Evolutionary conservation across 371 early-diverging fungal genomes (phyloP).

Genomic region (Lichtheimia ramosa): DNA sequence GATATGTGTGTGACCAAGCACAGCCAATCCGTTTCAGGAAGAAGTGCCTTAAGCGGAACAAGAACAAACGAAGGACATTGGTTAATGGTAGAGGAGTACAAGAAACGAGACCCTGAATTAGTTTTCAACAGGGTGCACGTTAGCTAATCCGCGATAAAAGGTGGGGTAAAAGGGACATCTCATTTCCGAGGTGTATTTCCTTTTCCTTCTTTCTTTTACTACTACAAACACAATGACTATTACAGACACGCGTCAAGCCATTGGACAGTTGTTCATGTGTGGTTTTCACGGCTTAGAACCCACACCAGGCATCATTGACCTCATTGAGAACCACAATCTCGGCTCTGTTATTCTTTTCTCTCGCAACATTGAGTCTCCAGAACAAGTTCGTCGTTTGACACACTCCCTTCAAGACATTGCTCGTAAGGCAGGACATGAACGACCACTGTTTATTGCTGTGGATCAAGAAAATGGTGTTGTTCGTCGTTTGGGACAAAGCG

Average conservation of each 20-base stretch:
- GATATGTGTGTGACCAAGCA: not conserved
- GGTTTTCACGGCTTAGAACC: conserved; percentile 45
- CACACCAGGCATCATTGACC: conserved; percentile 37
- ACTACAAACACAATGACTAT: not conserved
- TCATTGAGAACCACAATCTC: conserved; percentile 41
- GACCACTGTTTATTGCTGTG: conserved; percentile 44
- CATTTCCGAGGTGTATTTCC: not conserved
- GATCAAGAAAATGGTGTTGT: conserved; percentile 57
- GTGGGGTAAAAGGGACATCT: not conserved
- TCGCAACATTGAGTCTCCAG: conserved; percentile 43
- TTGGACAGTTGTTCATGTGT: conserved; percentile 47
- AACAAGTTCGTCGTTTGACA: conserved; percentile 32
- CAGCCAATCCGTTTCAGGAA: too few relatives aligned
- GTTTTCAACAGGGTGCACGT: too few relatives aligned
- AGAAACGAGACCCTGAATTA: too few relatives aligned
- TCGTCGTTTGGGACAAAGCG: conserved; percentile 38
- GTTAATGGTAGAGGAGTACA: too few relatives aligned
- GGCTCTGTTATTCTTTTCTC: conserved; percentile 51
- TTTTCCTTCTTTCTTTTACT: not conserved
- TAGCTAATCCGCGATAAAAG: too few relatives aligned
- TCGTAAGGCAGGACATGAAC: conserved; percentile 38
- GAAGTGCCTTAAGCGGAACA: too few relatives aligned
- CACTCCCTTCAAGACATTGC: conserved; percentile 34
- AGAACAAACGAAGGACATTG: too few relatives aligned
- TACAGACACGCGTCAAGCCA: not conserved